Base-by-base conservation (phyloP, 106 monocot genomes). In the Allium sativum region DNA sequence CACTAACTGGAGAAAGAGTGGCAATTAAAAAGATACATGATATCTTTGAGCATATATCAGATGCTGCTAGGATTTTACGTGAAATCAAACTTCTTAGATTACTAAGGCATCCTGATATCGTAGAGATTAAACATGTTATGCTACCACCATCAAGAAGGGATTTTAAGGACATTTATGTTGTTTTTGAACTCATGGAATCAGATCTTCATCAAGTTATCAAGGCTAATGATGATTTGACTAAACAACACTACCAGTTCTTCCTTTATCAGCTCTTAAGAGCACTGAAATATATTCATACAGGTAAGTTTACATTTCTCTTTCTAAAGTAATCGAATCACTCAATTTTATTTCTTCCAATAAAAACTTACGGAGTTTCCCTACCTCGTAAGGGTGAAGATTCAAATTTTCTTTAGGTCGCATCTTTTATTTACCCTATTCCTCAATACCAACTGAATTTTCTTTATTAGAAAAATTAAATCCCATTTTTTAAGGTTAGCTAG, bases 161-260 rank as follows among this genome's bases (percentile, higher is more conserved):
- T 43, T 81, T 81, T 45, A 81, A 73, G 55, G 81, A 70, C 62
- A 70, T 70, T 44, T 70, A 53, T 70, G 70, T 70, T 61, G 70
- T 70, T 40, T 70, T 70, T 65, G 81, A 81, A 66, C 76, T 81
- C 44, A 81, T 81, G 81, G 81, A 81, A 42, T 81, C 81, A 12
- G 81, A 81, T 72, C 73, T 81, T 69, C 81, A 81, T 65, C 76
- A 76, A 65, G 81, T 81, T 3, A 81, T 81, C 16, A 76, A 81
- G 62, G 81, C 81, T 60, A 81, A 81, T 76, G 81, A 81, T 61
- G 77, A 81, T 55, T 69, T 81, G 44, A 77, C 81, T 16, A 73
- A 73, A 15, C 73, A 81, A 65, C 81, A 81, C 73, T 73, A 81
- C 44, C 81, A 77, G 48, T 81, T 81, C 10, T 81, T 81, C 61